Percentiles rank a stretch among this genome's conserved stretches.
Evolutionary conservation across 805 yeast genomes (phyloP).

Genomic region (Cyberlindnera galapagoensis): DNA sequence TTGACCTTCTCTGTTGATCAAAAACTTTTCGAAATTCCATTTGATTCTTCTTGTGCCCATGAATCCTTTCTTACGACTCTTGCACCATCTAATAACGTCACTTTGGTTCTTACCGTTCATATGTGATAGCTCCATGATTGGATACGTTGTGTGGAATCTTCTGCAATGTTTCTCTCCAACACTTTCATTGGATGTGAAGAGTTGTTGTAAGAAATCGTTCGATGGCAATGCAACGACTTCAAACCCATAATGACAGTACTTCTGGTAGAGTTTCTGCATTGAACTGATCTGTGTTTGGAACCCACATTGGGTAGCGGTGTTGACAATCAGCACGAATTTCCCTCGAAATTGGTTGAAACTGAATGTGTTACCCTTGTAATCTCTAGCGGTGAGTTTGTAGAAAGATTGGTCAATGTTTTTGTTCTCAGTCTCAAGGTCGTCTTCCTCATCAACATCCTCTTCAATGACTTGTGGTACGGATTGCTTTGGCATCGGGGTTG

Average conservation of each 20-base stretch:
- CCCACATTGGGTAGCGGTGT: slow-evolving; percentile 82
- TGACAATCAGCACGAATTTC: slow-evolving; percentile 75
- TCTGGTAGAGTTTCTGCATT: slow-evolving; percentile 58
- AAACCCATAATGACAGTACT: slow-evolving; percentile 57
- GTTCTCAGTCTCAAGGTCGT: no score
- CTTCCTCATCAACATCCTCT: no score
- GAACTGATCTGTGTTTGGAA: slow-evolving; percentile 74
- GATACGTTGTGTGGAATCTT: slow-evolving; percentile 75
- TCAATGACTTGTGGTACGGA: no score
- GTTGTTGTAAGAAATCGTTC: slow-evolving; percentile 79
- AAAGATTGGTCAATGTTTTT: no score
- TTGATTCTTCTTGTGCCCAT: slow-evolving; percentile 58
- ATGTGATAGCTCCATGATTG: slow-evolving; percentile 64
- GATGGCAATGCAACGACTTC: slow-evolving; percentile 81
- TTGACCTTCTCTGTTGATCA: slow-evolving; percentile 46
- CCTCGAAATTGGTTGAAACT: slow-evolving; percentile 59
- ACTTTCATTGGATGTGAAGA: slow-evolving; percentile 64
- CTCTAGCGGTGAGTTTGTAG: slow-evolving; percentile 57
- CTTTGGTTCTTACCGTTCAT: slow-evolving; percentile 70
- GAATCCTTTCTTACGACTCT: slow-evolving; percentile 46
- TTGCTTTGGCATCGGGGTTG: no score
- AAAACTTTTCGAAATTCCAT: slow-evolving; percentile 72
- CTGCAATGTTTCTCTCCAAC: slow-evolving; percentile 71
- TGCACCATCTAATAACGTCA: slow-evolving; percentile 64
- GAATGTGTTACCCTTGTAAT: slow-evolving; percentile 49